Evolutionary conservation across 192 early-diverging fungal genomes (phyloP).

Genomic region (Linnemannia zychae): DNA sequence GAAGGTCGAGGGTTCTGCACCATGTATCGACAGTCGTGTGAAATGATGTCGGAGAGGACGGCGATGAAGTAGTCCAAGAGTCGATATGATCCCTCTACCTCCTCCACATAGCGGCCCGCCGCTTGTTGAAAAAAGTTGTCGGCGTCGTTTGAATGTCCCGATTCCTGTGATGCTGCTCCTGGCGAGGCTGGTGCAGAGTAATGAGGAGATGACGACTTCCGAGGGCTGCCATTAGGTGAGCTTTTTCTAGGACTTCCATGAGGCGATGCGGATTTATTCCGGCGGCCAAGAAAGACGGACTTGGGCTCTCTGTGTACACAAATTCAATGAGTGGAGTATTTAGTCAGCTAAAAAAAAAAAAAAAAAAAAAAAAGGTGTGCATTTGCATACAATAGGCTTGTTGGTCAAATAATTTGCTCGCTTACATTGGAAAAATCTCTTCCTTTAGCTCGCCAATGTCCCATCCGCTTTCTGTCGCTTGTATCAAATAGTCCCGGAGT

Average conservation of each 20-base stretch:
- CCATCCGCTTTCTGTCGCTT: constrained; percentile 37
- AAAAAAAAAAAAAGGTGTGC: not conserved
- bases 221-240: constrained; percentile 5
- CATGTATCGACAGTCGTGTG: constrained; percentile 68
- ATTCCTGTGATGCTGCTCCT: constrained; percentile 27
- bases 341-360: not conserved
- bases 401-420: not conserved
- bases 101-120: constrained; percentile 25
- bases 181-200: constrained; percentile 28
- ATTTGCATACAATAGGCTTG: not conserved
- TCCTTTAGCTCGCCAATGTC: constrained; percentile 43
- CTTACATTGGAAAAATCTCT: constrained; percentile 42
- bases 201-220: constrained; percentile 2
- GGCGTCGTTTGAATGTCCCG: constrained; percentile 29
- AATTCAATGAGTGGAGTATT: not conserved
- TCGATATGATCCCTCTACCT: constrained; percentile 35
- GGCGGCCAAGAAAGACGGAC: constrained; percentile 9
- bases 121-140: constrained; percentile 28
- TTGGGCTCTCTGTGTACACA: constrained; percentile 12
- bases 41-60: constrained; percentile 63
- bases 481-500: constrained; percentile 37
- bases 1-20: constrained; percentile 60
- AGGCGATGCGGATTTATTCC: constrained; percentile 36
- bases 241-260: constrained; percentile 24
- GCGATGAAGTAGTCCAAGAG: constrained; percentile 59